Conservation (phyloP, 2,329 filamentous ascomycete species). For the Colletotrichum simmondsii region DNA sequence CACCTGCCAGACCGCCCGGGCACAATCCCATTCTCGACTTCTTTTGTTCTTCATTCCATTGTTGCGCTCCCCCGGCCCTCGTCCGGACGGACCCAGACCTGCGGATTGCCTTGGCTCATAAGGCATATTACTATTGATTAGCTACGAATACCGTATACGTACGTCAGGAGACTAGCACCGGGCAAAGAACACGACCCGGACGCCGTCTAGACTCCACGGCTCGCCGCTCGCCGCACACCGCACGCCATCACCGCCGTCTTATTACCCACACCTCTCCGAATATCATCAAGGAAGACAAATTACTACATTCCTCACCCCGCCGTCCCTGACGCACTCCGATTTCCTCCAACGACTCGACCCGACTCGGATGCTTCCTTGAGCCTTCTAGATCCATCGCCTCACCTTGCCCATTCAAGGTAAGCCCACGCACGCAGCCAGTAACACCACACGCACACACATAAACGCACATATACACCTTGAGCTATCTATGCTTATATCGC, state of each 20-base stretch:
- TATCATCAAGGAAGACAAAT: not conserved
- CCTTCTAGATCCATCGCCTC: not conserved
- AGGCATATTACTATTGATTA: no score
- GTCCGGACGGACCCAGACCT: not conserved
- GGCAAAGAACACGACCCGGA: not conserved
- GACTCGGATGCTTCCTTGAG: not conserved
- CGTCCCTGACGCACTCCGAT: not conserved
- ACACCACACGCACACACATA: not conserved
- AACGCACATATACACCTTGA: not conserved
- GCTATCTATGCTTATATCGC: not conserved
- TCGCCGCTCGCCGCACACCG: not conserved
- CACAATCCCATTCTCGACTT: conserved; percentile 10
- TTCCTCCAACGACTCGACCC: not conserved
- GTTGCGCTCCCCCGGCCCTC: not conserved
- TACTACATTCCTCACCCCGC: not conserved
- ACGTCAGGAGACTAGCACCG: not conserved
- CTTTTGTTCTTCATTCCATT: not conserved
- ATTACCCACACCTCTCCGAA: not conserved
- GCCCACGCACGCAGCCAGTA: not conserved
- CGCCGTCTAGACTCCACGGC: not conserved
- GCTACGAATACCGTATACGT: not conserved
- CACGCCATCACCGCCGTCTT: conserved; percentile 1
- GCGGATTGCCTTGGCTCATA: not conserved
- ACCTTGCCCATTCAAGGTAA: not conserved
- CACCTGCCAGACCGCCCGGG: not conserved